Conservation (phyloP, 2,329 filamentous ascomycete genomes). For the Pseudogymnoascus sp. region DNA sequence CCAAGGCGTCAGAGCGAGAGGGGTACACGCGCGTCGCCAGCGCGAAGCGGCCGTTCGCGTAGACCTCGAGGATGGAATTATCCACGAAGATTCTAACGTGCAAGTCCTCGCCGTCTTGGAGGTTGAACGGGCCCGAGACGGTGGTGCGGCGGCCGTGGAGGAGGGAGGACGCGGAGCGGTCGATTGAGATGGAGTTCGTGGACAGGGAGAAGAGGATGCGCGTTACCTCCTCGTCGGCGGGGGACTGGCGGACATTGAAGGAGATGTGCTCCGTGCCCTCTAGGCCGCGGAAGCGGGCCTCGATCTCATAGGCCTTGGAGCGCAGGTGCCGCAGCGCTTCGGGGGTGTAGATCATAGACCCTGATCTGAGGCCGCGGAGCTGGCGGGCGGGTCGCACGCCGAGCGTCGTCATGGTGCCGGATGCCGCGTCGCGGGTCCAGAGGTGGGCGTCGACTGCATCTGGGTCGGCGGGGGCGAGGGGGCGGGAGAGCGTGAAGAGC, state of each 20-base stretch:
- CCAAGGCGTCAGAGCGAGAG: conserved; percentile 9
- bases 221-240: conserved; percentile 13
- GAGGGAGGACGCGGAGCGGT: conserved; percentile 14
- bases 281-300: conserved; percentile 12
- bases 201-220: conserved; percentile 15
- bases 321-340: conserved; percentile 6
- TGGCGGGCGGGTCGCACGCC: conserved; percentile 17
- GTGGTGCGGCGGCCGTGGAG: not conserved
- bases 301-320: conserved; percentile 13
- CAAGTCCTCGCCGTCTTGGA: conserved; percentile 15
- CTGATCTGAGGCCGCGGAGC: conserved; percentile 6
- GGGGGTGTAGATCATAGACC: conserved; percentile 3
- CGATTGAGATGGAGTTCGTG: conserved; percentile 11
- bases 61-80: conserved; percentile 19
- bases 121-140: conserved; percentile 12
- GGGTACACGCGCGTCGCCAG: conserved; percentile 18
- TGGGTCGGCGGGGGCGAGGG: conserved; percentile 1
- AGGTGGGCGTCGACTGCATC: not conserved
- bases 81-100: conserved; percentile 13
- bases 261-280: conserved; percentile 12
- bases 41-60: conserved; percentile 18
- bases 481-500: conserved; percentile 15
- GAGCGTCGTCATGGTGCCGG: conserved; percentile 12
- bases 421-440: conserved; percentile 7
- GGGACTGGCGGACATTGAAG: conserved; percentile 16